These are phyloP conservation scores for Mycena floridula DNA, from an alignment of 768 basidiomycete species.

Conservation along the genomic window DNA sequence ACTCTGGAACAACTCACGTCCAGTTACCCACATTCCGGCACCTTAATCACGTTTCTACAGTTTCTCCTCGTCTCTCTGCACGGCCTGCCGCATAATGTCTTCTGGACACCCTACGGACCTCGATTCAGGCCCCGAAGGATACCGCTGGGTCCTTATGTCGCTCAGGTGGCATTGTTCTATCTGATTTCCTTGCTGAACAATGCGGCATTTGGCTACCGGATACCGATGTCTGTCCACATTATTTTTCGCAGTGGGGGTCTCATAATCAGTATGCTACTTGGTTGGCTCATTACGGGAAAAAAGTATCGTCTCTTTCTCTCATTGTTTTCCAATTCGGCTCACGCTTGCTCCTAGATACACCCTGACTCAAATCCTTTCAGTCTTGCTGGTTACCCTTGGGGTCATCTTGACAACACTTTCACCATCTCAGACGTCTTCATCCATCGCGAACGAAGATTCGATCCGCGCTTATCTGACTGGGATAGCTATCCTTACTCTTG, in stretches of 20 bases:
- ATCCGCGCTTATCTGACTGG: slow-evolving; percentile 56
- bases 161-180: slow-evolving; percentile 81
- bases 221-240: slow-evolving; percentile 92
- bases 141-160: slow-evolving; percentile 64
- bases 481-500: slow-evolving; percentile 65
- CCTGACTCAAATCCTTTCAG: slow-evolving; percentile 58
- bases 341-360: slow-evolving; percentile 50
- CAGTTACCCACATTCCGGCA: slow-evolving; percentile 62
- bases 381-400: slow-evolving; percentile 75
- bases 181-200: slow-evolving; percentile 81
- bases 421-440: slow-evolving; percentile 36
- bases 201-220: slow-evolving; percentile 78
- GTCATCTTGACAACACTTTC: slow-evolving; percentile 80
- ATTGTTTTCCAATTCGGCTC: slow-evolving; percentile 8
- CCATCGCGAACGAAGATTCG: slow-evolving; percentile 9
- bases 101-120: slow-evolving; percentile 45
- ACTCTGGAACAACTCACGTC: slow-evolving; percentile 71
- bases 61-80: slow-evolving; percentile 73
- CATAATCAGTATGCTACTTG: slow-evolving; percentile 77
- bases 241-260: slow-evolving; percentile 89
- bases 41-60: slow-evolving; percentile 84
- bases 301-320: slow-evolving; percentile 33
- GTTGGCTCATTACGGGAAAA: slow-evolving; percentile 60
- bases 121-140: slow-evolving; percentile 58
- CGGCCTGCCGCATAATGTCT: slow-evolving; percentile 60